phyloP scores from a whole-genome alignment of 305 asterid genomes.

The Nicotiana rustica region DNA sequence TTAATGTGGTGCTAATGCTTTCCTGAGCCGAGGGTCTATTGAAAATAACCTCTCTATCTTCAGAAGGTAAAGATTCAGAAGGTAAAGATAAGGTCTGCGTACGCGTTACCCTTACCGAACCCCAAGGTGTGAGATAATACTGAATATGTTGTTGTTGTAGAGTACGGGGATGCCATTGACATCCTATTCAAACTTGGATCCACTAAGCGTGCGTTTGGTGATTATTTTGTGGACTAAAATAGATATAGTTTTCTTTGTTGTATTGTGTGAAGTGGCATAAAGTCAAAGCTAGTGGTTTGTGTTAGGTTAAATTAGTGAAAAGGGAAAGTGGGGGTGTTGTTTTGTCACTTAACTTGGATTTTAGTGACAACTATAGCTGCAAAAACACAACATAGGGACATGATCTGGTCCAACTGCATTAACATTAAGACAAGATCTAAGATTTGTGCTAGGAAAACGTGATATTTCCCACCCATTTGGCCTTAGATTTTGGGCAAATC shows the following conservation, averaged over 20 bases:
- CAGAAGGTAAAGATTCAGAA: too few relatives aligned
- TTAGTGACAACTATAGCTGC: not conserved
- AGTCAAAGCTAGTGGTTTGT: slow-evolving; percentile 12
- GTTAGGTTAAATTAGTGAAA: slow-evolving; percentile 19
- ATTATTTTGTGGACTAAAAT: not conserved
- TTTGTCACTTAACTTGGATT: not conserved
- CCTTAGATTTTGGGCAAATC: too few relatives aligned
- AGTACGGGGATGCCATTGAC: not conserved
- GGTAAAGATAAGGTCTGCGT: too few relatives aligned
- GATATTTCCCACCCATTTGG: too few relatives aligned
- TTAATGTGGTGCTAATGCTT: too few relatives aligned
- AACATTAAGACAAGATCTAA: too few relatives aligned
- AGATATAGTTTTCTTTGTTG: not conserved
- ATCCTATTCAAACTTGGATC: not conserved
- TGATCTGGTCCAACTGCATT: not conserved
- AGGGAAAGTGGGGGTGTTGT: not conserved
- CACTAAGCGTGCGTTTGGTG: not conserved
- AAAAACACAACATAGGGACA: not conserved
- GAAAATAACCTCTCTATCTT: too few relatives aligned
- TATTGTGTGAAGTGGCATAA: not conserved
- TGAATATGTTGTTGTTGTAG: too few relatives aligned
- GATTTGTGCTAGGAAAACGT: not conserved
- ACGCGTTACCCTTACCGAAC: too few relatives aligned
- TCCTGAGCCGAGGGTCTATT: too few relatives aligned
- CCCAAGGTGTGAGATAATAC: too few relatives aligned